Base-by-base conservation (phyloP, 176 grass and related monocot genomes). In the Thalia dealbata region DNA sequence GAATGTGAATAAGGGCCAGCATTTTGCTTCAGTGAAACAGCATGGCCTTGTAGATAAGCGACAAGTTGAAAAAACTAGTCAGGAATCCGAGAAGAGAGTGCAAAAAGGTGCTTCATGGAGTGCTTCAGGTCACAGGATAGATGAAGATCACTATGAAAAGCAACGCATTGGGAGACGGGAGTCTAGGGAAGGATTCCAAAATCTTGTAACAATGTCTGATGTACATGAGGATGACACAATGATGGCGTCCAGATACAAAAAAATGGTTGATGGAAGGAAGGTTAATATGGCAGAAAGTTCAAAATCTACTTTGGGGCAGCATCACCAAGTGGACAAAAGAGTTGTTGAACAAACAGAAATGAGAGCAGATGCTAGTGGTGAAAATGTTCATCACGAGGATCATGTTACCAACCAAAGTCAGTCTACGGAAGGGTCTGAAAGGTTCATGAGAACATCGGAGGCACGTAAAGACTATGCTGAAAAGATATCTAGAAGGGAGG, bases 111-210 rank as follows among this genome's bases (percentile, higher is more conserved):
- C 63, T 67, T 77, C 19, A 23, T 26, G 27, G 64, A 25, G 38
- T 14, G 67, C 46, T 71, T 79, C 35, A 10, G 52, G 32, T 71
- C 67, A 29, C 19, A 26, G 25, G 26, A 71, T 67, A 62, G 9
- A 30, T 46, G 77, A 27, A 29, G 69, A 46, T 50, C 16, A 55
- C 23, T 10, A 35, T 46, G 2, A 42, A 71, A 25, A 35, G 55
- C 32, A 61, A 48, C 58, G 48, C 8, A 35, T 71, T 21, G 38
- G 30, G 24, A 32, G n/a, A 2, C 27, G 23, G 52, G 52, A 63
- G 26, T 79, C 42, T 8, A 63, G 67, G 35, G 50, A 71, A 71
- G 52, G 77, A 61, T 79, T 54, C 59, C 52, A 14, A 32, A 71
- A 71, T 46, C 7, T 61, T 79, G 38, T 2, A 24, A 71, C 52